Percentiles rank a stretch among this genome's conserved stretches.
phyloP scores from a whole-genome alignment of 371 early-diverging fungal genomes.

The Mortierella sp. region DNA sequence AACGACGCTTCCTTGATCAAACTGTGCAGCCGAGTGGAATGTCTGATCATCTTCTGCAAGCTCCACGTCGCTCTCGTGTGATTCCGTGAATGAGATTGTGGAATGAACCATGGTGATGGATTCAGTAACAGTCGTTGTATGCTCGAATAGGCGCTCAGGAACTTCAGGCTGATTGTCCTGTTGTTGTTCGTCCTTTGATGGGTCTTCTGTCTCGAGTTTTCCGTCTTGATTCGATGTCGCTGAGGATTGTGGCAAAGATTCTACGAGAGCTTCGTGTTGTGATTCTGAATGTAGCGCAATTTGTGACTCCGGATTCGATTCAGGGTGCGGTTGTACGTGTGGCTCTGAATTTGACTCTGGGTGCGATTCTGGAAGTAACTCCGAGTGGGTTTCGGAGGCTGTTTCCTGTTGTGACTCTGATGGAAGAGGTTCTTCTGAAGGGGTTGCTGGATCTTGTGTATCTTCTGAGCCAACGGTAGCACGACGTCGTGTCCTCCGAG shows the following conservation, averaged over 20 bases:
- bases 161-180: conserved; percentile 7
- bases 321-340: not conserved
- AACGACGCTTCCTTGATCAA: conserved; percentile 5
- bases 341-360: not conserved
- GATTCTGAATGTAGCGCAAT: no score
- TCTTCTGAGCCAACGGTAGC: not conserved
- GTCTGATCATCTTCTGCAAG: conserved; percentile 36
- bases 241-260: not conserved
- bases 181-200: not conserved
- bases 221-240: not conserved
- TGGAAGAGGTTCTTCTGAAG: not conserved
- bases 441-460: not conserved
- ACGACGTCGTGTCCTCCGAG: not conserved
- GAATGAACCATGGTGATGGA: not conserved
- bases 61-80: not conserved
- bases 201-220: no score
- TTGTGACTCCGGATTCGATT: no score
- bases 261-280: no score
- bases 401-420: not conserved
- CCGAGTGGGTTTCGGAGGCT: no score
- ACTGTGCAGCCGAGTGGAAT: conserved; percentile 30
- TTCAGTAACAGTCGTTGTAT: not conserved
- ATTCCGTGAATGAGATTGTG: conserved; percentile 3
- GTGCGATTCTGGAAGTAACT: not conserved
- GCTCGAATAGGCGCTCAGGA: conserved; percentile 16